Base-by-base conservation (phyloP, 257 asterid species). In the Thymus quinquecostatus region DNA sequence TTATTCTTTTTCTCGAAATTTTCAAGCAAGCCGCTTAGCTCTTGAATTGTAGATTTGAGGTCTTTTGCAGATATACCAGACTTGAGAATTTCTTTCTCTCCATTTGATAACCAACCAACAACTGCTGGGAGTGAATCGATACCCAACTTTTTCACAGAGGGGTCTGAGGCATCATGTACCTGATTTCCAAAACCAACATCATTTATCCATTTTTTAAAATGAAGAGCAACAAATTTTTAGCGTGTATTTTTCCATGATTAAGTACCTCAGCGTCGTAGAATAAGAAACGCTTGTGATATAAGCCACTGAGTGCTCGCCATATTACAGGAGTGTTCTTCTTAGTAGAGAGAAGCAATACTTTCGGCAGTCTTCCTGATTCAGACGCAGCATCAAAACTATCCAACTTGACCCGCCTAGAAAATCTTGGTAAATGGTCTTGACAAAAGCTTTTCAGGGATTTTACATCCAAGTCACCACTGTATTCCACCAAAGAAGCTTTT, bases 281-380 rank as follows among this genome's bases (percentile, higher is more conserved):
- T 47, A 61, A 51, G 50, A 88, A 82, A n/a, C 86, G 87, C 60
- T 86, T 86, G 79, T 59, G 86, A 77, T 85, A 86, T 75, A 94
- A 77, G 75, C 99, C 99, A 71, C 96, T 91, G 56, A 94, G 86
- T 45, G 82, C 87, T 55, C 92, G 95, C 99, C 99, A 95, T 64
- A 95, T 95, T 40, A 86, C 85, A 2, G 99, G 99, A 21, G 97
- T 89, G 73, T 66, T 89, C 74, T 84, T 88, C 89, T 95, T 95
- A n/a, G 95, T 78, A 4, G 99, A 91, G 66, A 95, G 83, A 72
- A 95, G 96, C 79, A 92, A 66, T 64, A 95, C 95, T 82, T 78
- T 89, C 53, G 97, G 99, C 63, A 86, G 74, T 34, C 54, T 82
- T 67, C 86, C 89, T 27, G 70, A 72, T 73, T 68, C 86, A 57